These are phyloP conservation scores for Gloeostereum incarnatum DNA, from an alignment of 768 basidiomycete genomes.

Conservation along the genomic window DNA sequence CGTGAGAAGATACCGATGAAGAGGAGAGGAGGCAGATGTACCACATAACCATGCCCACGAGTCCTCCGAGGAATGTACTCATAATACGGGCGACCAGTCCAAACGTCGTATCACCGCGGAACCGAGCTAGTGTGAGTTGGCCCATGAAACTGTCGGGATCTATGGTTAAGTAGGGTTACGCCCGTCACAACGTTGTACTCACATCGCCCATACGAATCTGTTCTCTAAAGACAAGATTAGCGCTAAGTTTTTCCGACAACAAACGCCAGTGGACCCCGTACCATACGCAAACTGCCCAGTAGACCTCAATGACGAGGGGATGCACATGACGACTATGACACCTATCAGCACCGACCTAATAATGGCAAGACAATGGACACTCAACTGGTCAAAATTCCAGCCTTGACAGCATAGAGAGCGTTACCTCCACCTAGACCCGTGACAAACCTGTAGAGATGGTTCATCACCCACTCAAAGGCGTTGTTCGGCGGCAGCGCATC, in stretches of 20 bases:
- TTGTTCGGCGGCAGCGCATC: conserved; percentile 68
- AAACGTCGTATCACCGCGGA: conserved; percentile 69
- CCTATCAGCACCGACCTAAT: background rate
- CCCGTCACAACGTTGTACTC: no score
- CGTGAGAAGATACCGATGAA: no score
- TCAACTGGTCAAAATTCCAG: conserved; percentile 50
- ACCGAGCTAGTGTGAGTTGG: conserved; percentile 61
- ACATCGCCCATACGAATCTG: conserved; percentile 68
- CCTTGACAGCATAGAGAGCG: conserved; percentile 61
- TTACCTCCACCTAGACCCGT: conserved; percentile 46
- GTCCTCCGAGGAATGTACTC: conserved; percentile 57
- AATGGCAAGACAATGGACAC: conserved; percentile 5
- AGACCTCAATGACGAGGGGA: conserved; percentile 49
- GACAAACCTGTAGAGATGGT: conserved; percentile 28
- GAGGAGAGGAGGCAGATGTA: conserved; percentile 18
- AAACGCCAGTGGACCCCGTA: background rate
- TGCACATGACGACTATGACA: conserved; percentile 38
- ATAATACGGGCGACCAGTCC: conserved; percentile 50
- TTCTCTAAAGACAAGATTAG: conserved; percentile 30
- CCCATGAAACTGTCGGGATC: conserved; percentile 51
- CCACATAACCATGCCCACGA: conserved; percentile 62
- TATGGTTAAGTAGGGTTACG: background rate
- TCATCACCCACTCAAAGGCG: conserved; percentile 40
- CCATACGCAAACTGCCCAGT: conserved; percentile 44
- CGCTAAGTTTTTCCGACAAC: background rate